Conservation (phyloP, 2,329 filamentous ascomycete genomes). For the Septoria linicola region DNA sequence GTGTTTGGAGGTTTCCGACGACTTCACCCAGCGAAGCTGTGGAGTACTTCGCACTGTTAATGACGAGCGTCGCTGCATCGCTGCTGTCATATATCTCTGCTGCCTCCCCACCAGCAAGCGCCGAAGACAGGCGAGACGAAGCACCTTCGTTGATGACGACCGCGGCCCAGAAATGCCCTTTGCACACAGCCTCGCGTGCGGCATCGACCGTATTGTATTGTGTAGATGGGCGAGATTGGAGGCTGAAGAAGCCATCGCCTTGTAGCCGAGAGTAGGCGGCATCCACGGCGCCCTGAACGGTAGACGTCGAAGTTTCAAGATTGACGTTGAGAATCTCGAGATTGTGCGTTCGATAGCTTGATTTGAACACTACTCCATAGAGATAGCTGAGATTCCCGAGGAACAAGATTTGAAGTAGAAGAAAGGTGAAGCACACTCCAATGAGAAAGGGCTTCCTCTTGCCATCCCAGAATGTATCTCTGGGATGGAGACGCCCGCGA, state of each 20-base stretch:
- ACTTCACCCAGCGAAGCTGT: slow-evolving; percentile 41
- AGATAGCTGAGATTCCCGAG: slow-evolving; percentile 30
- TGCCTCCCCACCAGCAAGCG: slow-evolving; percentile 38
- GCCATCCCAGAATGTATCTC: slow-evolving; percentile 24
- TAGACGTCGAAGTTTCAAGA: slow-evolving; percentile 23
- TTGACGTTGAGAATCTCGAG: slow-evolving; percentile 35
- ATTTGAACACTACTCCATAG: slow-evolving; percentile 30
- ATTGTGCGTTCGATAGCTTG: slow-evolving; percentile 23
- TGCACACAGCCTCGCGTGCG: slow-evolving; percentile 31
- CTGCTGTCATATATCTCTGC: slow-evolving; percentile 39
- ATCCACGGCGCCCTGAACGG: slow-evolving; percentile 23
- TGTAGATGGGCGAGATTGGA: neutral
- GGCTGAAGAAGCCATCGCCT: slow-evolving; percentile 26
- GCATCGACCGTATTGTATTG: slow-evolving; percentile 26
- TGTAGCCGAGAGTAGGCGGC: slow-evolving; percentile 30
- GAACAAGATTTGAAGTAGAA: slow-evolving; percentile 30
- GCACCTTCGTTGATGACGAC: slow-evolving; percentile 38
- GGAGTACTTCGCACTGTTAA: slow-evolving; percentile 49
- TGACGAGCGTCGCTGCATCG: slow-evolving; percentile 44
- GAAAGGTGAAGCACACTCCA: slow-evolving; percentile 10
- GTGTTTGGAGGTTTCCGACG: slow-evolving; percentile 2
- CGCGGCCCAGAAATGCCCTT: slow-evolving; percentile 36
- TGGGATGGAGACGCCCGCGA: too few relatives aligned
- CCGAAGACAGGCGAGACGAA: slow-evolving; percentile 40
- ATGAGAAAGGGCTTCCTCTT: slow-evolving; percentile 22